Conservation (phyloP, 345 rosid genomes). For the Camelina laxa region DNA sequence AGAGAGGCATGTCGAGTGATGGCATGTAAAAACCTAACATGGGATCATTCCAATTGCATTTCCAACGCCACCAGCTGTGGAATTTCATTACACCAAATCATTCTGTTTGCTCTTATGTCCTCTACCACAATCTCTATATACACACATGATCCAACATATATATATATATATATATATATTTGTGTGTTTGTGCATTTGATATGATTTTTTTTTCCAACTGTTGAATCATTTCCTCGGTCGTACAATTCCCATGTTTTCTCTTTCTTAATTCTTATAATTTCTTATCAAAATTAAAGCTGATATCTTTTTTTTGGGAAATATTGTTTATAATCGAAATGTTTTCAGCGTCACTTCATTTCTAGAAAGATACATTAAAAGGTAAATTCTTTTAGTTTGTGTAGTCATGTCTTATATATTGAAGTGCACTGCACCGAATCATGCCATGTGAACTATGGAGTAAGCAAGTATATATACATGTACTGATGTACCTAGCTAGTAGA, state of each 20-base stretch:
- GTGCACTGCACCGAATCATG: conserved; percentile 41
- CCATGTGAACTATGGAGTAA: conserved; percentile 32
- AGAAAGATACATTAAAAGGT: background rate
- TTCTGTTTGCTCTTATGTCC: conserved; percentile 40
- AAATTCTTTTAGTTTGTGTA: conserved; percentile 29
- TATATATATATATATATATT: background rate
- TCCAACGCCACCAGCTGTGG: conserved; percentile 36
- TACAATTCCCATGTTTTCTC: background rate
- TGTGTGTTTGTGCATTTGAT: background rate
- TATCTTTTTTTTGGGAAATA: background rate
- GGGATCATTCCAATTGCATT: conserved; percentile 45
- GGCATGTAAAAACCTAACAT: conserved; percentile 45
- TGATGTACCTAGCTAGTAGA: background rate
- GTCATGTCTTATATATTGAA: conserved; percentile 33
- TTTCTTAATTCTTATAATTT: background rate
- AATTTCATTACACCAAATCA: conserved; percentile 40
- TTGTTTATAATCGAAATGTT: background rate
- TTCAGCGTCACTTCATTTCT: background rate
- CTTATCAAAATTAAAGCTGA: no score
- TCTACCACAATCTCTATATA: conserved; percentile 18
- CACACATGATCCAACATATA: conserved; percentile 7
- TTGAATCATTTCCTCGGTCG: background rate
- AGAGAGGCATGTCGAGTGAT: conserved; percentile 46
- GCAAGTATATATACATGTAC: background rate
- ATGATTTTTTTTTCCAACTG: background rate